Evolutionary conservation across 2,329 filamentous ascomycete species (phyloP).

Genomic region (Trichoderma guizhouense): DNA sequence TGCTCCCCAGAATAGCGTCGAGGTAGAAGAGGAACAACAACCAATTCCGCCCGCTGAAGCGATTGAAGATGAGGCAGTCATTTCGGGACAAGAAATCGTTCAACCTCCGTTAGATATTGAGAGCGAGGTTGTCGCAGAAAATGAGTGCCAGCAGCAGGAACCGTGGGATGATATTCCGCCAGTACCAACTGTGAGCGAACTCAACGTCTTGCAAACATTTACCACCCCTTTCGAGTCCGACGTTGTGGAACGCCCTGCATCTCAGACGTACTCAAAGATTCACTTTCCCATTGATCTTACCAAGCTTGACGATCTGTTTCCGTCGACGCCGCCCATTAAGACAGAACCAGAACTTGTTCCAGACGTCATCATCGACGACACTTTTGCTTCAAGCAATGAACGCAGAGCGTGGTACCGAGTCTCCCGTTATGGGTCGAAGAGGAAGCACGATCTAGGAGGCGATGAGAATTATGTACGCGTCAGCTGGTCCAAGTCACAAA

Average conservation of each 20-base stretch:
- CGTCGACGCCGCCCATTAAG: slow-evolving; percentile 23
- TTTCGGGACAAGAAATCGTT: neutral
- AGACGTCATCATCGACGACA: slow-evolving; percentile 49
- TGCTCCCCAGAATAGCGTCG: slow-evolving; percentile 23
- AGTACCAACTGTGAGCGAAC: neutral
- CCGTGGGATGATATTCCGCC: neutral
- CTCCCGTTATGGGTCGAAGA: slow-evolving; percentile 57
- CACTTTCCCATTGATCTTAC: slow-evolving; percentile 34
- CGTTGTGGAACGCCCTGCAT: neutral
- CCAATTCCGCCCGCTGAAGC: neutral
- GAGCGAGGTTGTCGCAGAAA: neutral
- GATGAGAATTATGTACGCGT: slow-evolving; percentile 59
- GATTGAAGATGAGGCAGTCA: neutral
- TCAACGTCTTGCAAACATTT: no score
- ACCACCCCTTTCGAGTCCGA: neutral
- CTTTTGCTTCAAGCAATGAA: slow-evolving; percentile 52
- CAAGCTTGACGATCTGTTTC: slow-evolving; percentile 35
- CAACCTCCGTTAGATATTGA: neutral
- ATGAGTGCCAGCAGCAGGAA: neutral
- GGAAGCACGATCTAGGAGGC: slow-evolving; percentile 54
- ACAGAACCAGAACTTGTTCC: slow-evolving; percentile 37
- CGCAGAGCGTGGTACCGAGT: slow-evolving; percentile 64
- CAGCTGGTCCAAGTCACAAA: slow-evolving; percentile 53
- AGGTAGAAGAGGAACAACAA: neutral
- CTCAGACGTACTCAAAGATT: neutral